Conservation (phyloP, 116 monocot genomes). For the Trichopus zeylanicus region DNA sequence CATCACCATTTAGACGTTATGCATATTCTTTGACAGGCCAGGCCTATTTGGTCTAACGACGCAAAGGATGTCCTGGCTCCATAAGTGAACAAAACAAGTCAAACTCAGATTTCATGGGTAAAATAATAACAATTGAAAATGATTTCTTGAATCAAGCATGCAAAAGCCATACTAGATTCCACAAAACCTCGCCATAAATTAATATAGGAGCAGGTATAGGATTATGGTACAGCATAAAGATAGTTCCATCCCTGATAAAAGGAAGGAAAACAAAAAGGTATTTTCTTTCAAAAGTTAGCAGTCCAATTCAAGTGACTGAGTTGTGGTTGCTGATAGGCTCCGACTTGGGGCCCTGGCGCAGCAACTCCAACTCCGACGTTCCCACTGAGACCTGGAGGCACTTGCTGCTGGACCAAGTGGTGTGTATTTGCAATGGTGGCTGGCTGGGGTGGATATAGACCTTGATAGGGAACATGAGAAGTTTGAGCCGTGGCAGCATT, state of each 20-base stretch:
- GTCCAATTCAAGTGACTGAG: slow-evolving; percentile 47
- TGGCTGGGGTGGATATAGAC: slow-evolving; percentile 33
- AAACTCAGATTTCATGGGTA: too few relatives aligned
- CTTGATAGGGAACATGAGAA: slow-evolving; percentile 35
- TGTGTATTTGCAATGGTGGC: slow-evolving; percentile 32
- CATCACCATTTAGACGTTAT: too few relatives aligned
- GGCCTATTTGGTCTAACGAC: too few relatives aligned
- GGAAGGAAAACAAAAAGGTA: background rate
- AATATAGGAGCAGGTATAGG: too few relatives aligned
- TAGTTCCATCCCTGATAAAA: background rate
- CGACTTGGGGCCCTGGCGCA: slow-evolving; percentile 29
- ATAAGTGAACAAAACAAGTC: too few relatives aligned
- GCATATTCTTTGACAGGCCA: too few relatives aligned
- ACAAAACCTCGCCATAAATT: too few relatives aligned
- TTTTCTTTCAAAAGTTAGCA: slow-evolving; percentile 26
- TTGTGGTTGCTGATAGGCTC: slow-evolving; percentile 42
- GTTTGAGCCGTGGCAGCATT: slow-evolving; percentile 39
- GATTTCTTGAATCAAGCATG: too few relatives aligned
- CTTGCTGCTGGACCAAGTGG: slow-evolving; percentile 36
- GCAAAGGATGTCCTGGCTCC: too few relatives aligned
- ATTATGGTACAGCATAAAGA: too few relatives aligned
- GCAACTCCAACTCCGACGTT: slow-evolving; percentile 31
- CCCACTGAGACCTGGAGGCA: slow-evolving; percentile 21
- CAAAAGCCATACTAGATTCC: too few relatives aligned
- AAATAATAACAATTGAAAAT: too few relatives aligned